Evolutionary conservation across 768 basidiomycete species (phyloP).

Genomic region (Amanita pseudoporphyria): DNA sequence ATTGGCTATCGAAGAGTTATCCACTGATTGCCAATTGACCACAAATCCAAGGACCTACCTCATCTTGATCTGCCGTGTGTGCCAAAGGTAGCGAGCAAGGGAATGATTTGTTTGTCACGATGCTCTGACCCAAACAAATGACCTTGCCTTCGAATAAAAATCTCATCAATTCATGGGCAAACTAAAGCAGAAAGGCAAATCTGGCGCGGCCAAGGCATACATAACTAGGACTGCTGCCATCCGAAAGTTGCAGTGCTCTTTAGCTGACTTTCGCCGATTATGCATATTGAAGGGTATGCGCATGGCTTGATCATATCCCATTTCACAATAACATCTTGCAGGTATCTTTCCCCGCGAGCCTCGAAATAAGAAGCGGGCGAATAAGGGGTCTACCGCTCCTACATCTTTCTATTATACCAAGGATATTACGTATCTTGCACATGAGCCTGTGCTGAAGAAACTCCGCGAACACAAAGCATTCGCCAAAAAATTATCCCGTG

Average conservation of each 20-base stretch:
- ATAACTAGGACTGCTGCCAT: slow-evolving; percentile 85
- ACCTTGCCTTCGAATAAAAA: neutral
- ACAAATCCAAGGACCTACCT: slow-evolving; percentile 20
- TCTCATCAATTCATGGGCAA: slow-evolving; percentile 49
- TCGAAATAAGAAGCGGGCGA: slow-evolving; percentile 81
- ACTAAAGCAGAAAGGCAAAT: slow-evolving; percentile 75
- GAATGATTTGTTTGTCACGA: slow-evolving; percentile 18
- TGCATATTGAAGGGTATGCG: slow-evolving; percentile 92
- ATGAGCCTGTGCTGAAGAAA: slow-evolving; percentile 91
- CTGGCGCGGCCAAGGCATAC: slow-evolving; percentile 87
- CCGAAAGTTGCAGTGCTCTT: slow-evolving; percentile 92
- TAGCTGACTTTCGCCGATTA: slow-evolving; percentile 92
- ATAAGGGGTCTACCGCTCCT: slow-evolving; percentile 95
- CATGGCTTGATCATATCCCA: neutral
- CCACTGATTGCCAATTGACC: neutral
- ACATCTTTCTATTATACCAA: slow-evolving; percentile 98
- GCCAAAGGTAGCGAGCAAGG: neutral
- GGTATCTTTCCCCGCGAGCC: slow-evolving; percentile 98
- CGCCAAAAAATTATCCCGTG: slow-evolving; percentile 91
- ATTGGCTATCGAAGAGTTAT: slow-evolving; percentile 56
- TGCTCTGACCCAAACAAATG: neutral
- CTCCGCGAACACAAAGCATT: slow-evolving; percentile 97
- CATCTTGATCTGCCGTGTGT: slow-evolving; percentile 16
- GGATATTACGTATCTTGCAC: slow-evolving; percentile 94
- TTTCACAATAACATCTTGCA: slow-evolving; percentile 20